phyloP scores from a whole-genome alignment of 805 yeast species.

The Cyberlindnera euphorbiae region DNA sequence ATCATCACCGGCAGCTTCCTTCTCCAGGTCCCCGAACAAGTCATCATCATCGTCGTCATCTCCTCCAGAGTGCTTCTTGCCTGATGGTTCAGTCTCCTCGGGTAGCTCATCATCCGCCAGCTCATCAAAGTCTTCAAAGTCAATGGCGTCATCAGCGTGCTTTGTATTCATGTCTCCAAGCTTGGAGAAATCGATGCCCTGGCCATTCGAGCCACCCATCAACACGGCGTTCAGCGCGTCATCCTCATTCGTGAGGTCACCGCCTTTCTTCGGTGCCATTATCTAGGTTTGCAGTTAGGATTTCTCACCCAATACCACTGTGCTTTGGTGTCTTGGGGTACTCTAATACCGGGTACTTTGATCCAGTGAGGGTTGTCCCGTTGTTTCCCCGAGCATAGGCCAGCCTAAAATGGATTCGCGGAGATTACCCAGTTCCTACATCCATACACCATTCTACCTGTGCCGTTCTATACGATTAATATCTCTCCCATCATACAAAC shows the following conservation, averaged over 20 bases:
- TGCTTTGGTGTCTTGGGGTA: too few relatives aligned
- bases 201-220: conserved; percentile 30
- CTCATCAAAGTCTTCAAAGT: conserved; percentile 92
- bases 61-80: too few relatives aligned
- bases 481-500: too few relatives aligned
- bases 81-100: conserved; percentile 28
- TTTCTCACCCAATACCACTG: too few relatives aligned
- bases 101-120: conserved; percentile 79
- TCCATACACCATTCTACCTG: too few relatives aligned
- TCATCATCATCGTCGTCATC: conserved; percentile 33
- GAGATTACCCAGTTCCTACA: not conserved
- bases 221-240: conserved; percentile 35
- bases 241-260: conserved; percentile 32
- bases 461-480: too few relatives aligned
- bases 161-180: conserved; percentile 33
- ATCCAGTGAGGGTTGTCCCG: too few relatives aligned
- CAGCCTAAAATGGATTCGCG: too few relatives aligned
- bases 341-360: too few relatives aligned
- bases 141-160: conserved; percentile 91
- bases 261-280: conserved; percentile 5
- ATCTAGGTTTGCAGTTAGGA: not conserved
- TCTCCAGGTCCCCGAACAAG: conserved; percentile 34
- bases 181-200: conserved; percentile 16
- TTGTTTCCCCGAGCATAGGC: too few relatives aligned
- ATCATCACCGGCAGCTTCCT: conserved; percentile 13